These are phyloP conservation scores for Asclepias syriaca DNA, from an alignment of 257 asterid genomes.

Conservation along the genomic window DNA sequence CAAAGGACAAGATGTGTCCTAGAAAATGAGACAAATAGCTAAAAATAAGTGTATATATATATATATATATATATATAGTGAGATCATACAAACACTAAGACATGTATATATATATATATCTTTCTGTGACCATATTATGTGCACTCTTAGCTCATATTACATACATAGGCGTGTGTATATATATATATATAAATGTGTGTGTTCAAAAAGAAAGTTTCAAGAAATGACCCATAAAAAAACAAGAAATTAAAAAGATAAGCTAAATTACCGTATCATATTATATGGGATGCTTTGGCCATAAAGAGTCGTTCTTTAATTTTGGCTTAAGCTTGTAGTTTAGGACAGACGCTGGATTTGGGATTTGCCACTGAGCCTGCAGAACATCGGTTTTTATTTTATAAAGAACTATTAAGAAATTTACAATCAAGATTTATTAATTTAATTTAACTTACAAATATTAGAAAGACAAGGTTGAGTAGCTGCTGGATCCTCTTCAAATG, in stretches of 20 bases:
- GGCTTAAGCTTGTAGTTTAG: constrained; percentile 48
- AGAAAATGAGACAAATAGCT: no score
- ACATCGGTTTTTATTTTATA: no score
- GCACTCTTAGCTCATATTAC: background rate
- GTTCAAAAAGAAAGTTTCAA: no score
- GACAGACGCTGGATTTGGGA: constrained; percentile 53
- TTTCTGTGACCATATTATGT: background rate
- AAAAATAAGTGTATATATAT: background rate
- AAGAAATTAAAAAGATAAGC: no score
- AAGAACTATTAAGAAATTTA: no score
- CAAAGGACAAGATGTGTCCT: no score
- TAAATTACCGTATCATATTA: no score
- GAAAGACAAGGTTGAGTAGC: constrained; percentile 73
- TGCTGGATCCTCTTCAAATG: constrained; percentile 72
- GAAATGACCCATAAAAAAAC: background rate
- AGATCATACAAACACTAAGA: no score
- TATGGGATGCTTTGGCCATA: background rate
- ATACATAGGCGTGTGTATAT: background rate
- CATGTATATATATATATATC: no score
- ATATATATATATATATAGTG: background rate
- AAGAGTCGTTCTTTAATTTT: background rate
- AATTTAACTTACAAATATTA: constrained; percentile 45
- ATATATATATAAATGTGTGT: no score
- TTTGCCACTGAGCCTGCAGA: constrained; percentile 70
- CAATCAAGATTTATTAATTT: no score